These are phyloP conservation scores for Eucalyptus coolabah DNA, from an alignment of 345 rosid genomes.

Conservation along the genomic window DNA sequence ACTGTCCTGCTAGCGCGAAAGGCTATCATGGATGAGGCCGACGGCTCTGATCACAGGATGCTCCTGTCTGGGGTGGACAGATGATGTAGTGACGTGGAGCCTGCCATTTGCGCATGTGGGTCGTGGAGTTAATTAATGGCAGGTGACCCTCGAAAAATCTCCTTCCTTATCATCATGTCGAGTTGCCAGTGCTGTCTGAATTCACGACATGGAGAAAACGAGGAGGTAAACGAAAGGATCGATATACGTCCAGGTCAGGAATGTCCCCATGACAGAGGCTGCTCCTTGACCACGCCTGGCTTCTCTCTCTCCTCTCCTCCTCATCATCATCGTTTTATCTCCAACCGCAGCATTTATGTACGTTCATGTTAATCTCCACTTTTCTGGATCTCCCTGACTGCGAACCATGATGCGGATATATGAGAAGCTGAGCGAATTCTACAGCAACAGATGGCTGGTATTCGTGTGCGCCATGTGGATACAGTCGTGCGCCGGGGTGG, in stretches of 20 bases:
- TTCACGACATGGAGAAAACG: not conserved
- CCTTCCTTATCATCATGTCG: not conserved
- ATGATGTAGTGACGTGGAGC: not conserved
- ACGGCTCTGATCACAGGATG: not conserved
- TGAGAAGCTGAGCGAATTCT: conserved; percentile 14
- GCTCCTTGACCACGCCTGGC: not conserved
- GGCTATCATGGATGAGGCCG: not conserved
- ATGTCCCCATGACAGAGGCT: not conserved
- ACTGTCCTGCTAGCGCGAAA: not conserved
- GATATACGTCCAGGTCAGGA: not conserved
- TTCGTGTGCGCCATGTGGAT: conserved; percentile 85
- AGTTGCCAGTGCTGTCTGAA: not conserved
- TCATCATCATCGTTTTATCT: not conserved
- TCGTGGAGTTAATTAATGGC: not conserved
- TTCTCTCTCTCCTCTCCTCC: not conserved
- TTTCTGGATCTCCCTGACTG: not conserved
- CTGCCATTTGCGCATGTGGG: not conserved
- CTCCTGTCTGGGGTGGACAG: not conserved
- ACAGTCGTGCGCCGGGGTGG: conserved; percentile 67
- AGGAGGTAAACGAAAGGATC: not conserved
- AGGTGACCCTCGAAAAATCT: not conserved
- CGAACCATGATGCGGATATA: not conserved
- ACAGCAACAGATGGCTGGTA: conserved; percentile 65
- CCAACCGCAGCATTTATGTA: not conserved
- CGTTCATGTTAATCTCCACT: not conserved